phyloP scores from a whole-genome alignment of 2,329 filamentous ascomycete species.

The Fusarium pininemorale region DNA sequence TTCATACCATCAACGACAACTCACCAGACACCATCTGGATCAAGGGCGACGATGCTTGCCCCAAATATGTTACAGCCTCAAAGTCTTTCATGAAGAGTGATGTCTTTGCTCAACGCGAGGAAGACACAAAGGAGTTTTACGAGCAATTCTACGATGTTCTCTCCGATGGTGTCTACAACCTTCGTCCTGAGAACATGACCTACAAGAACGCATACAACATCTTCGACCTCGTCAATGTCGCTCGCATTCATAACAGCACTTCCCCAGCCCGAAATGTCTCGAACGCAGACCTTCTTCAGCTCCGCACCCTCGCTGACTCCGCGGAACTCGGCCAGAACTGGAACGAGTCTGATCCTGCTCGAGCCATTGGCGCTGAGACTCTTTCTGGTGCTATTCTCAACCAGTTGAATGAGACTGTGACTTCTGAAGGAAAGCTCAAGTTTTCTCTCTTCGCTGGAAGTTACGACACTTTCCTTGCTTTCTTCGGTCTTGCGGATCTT shows the following conservation, averaged over 20 bases:
- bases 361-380: slow-evolving; percentile 46
- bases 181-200: slow-evolving; percentile 44
- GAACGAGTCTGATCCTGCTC: slow-evolving; percentile 42
- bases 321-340: slow-evolving; percentile 46
- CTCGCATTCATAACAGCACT: slow-evolving; percentile 46
- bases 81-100: slow-evolving; percentile 44
- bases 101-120: slow-evolving; percentile 36
- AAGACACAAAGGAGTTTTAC: slow-evolving; percentile 46
- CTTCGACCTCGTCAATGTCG: slow-evolving; percentile 50
- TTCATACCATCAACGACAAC: slow-evolving; percentile 44
- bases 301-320: slow-evolving; percentile 47
- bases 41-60: slow-evolving; percentile 49
- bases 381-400: slow-evolving; percentile 44
- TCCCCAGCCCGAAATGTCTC: slow-evolving; percentile 45
- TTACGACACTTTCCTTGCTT: slow-evolving; percentile 50
- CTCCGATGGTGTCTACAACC: slow-evolving; percentile 45
- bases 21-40: slow-evolving; percentile 50
- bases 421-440: slow-evolving; percentile 44
- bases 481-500: slow-evolving; percentile 46
- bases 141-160: slow-evolving; percentile 44
- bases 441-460: slow-evolving; percentile 48
- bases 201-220: slow-evolving; percentile 50
- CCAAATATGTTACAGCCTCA: slow-evolving; percentile 39
- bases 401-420: slow-evolving; percentile 46
- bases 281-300: slow-evolving; percentile 45